Evolutionary conservation across 2,329 filamentous ascomycete species (phyloP).

Genomic region (Penicillium crustosum): DNA sequence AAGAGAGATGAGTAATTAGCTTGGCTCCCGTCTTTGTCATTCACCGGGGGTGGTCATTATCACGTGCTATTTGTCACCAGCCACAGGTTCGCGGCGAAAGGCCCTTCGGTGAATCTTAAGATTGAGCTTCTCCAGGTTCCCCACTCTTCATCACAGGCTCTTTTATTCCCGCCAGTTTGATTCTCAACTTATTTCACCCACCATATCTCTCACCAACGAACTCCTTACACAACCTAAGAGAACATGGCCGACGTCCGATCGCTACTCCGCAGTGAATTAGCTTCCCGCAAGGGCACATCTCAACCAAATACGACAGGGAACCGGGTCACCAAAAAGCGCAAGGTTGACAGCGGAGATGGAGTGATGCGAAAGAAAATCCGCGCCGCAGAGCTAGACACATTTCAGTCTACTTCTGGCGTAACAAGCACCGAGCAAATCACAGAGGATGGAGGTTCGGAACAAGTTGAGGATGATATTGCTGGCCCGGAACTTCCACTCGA

Average conservation of each 20-base stretch:
- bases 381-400: conserved; percentile 34
- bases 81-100: conserved; percentile 12
- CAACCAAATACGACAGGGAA: conserved; percentile 43
- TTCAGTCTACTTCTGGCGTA: conserved; percentile 34
- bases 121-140: conserved; percentile 28
- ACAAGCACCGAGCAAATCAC: conserved; percentile 26
- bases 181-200: conserved; percentile 3
- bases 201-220: not conserved
- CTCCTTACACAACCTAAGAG: not conserved
- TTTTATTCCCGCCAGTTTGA: conserved; percentile 14
- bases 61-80: conserved; percentile 11
- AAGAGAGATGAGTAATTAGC: conserved; percentile 2
- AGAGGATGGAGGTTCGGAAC: conserved; percentile 31
- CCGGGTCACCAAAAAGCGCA: conserved; percentile 55
- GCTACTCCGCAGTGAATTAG: conserved; percentile 74
- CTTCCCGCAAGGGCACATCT: conserved; percentile 68
- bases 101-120: conserved; percentile 10
- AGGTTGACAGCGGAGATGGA: conserved; percentile 47
- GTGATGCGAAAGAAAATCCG: conserved; percentile 47
- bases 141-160: conserved; percentile 25
- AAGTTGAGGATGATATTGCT: conserved; percentile 27
- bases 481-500: conserved; percentile 25
- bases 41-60: not conserved
- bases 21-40: conserved; percentile 10
- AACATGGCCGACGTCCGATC: conserved; percentile 76